Evolutionary conservation across 2,329 filamentous ascomycete species (phyloP).

Genomic region (Ceratocystis albifundus): DNA sequence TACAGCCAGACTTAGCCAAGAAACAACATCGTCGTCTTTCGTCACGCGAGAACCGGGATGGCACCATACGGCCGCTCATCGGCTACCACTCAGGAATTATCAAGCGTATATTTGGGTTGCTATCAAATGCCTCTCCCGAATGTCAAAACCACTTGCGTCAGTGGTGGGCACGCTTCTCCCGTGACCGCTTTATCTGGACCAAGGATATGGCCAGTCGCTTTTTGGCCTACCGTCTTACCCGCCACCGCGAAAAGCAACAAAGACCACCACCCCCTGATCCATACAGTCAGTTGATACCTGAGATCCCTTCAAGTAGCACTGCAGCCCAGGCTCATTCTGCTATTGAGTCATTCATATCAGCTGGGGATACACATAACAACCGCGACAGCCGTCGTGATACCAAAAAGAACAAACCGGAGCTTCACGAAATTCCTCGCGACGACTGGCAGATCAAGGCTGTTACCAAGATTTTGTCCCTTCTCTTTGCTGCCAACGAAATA

Average conservation of each 20-base stretch:
- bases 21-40: slow-evolving; percentile 14
- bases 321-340: slow-evolving; percentile 9
- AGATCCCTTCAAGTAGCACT: slow-evolving; percentile 38
- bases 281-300: slow-evolving; percentile 59
- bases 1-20: slow-evolving; percentile 27
- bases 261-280: slow-evolving; percentile 48
- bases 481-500: slow-evolving; percentile 70
- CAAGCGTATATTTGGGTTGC: slow-evolving; percentile 69
- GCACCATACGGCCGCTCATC: slow-evolving; percentile 17
- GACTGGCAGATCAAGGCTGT: slow-evolving; percentile 86
- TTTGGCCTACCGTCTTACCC: slow-evolving; percentile 65
- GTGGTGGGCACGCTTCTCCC: slow-evolving; percentile 65
- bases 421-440: slow-evolving; percentile 33
- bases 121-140: slow-evolving; percentile 62
- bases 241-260: slow-evolving; percentile 56
- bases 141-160: slow-evolving; percentile 66
- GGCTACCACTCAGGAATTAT: slow-evolving; percentile 72
- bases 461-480: slow-evolving; percentile 63
- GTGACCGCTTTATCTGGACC: slow-evolving; percentile 54
- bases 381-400: not conserved
- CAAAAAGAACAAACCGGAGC: slow-evolving; percentile 5
- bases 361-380: not conserved
- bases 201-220: slow-evolving; percentile 71
- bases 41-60: slow-evolving; percentile 12
- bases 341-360: slow-evolving; percentile 14